Conservation (phyloP, 2,329 filamentous ascomycete genomes). For the Fusarium illudens region DNA sequence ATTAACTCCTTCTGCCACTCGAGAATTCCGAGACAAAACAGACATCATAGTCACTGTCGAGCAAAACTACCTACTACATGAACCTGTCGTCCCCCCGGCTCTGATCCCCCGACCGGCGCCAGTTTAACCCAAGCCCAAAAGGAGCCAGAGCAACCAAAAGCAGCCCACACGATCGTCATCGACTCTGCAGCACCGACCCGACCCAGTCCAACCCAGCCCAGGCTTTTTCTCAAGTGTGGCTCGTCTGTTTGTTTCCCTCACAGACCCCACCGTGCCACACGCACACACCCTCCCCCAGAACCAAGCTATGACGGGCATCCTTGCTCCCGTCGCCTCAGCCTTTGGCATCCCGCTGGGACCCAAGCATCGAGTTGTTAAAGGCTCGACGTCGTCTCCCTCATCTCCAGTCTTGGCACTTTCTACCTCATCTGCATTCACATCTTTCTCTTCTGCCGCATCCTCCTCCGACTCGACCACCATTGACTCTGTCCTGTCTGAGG, state of each 20-base stretch:
- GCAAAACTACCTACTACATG: constrained; percentile 8
- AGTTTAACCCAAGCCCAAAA: constrained; percentile 8
- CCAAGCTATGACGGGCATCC: constrained; percentile 44
- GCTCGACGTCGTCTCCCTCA: constrained; percentile 20
- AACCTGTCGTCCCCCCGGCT: constrained; percentile 1
- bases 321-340: constrained; percentile 47
- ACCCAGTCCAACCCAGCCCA: constrained; percentile 6
- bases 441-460: constrained; percentile 4
- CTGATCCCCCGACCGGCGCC: not conserved
- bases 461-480: constrained; percentile 29
- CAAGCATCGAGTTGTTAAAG: constrained; percentile 38
- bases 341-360: constrained; percentile 46
- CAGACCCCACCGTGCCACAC: constrained; percentile 34
- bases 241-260: constrained; percentile 10
- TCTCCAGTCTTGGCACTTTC: constrained; percentile 20
- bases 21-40: not conserved
- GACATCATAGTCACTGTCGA: not conserved
- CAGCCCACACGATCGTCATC: constrained; percentile 35
- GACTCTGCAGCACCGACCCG: constrained; percentile 13
- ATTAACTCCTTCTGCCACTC: constrained; percentile 5
- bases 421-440: constrained; percentile 25
- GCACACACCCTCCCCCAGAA: constrained; percentile 6
- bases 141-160: constrained; percentile 20
- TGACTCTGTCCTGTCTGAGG: constrained; percentile 31
- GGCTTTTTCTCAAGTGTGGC: constrained; percentile 28